Conservation (phyloP, 257 asterid species). For the Solanum gracilifrons region DNA sequence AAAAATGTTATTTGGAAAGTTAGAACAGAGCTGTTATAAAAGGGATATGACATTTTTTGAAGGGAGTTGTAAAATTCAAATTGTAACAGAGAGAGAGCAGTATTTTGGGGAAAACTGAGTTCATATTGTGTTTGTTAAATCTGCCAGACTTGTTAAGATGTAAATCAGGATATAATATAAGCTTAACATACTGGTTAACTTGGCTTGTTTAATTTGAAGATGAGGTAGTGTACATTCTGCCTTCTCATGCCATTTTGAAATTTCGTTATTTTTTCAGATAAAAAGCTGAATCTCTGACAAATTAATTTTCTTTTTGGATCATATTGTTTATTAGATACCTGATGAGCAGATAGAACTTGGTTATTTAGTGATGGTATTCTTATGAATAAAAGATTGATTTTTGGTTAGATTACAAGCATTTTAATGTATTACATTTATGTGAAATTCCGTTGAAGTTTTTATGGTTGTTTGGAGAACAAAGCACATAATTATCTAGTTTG, state of each 20-base stretch:
- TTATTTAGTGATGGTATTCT: background rate
- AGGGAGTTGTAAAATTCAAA: too few relatives aligned
- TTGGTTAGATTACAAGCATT: background rate
- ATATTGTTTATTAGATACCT: background rate
- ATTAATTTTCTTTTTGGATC: background rate
- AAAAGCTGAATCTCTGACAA: background rate
- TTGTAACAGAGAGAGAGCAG: background rate
- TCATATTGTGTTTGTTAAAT: background rate
- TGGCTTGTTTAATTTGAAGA: background rate
- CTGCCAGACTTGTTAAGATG: background rate
- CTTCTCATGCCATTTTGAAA: background rate
- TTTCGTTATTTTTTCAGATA: background rate
- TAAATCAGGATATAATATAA: background rate
- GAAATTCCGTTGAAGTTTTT: background rate
- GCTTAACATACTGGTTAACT: background rate
- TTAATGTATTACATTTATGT: background rate
- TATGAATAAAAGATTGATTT: too few relatives aligned
- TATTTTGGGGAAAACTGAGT: background rate
- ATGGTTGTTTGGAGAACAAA: background rate
- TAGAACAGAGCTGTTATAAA: too few relatives aligned
- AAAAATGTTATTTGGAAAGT: too few relatives aligned
- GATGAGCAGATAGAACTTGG: background rate
- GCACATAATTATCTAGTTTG: background rate
- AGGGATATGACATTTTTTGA: too few relatives aligned
- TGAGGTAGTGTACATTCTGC: background rate